Evolutionary conservation across 2,329 filamentous ascomycete species (phyloP).

Genomic region (Amylocarpus encephaloides): DNA sequence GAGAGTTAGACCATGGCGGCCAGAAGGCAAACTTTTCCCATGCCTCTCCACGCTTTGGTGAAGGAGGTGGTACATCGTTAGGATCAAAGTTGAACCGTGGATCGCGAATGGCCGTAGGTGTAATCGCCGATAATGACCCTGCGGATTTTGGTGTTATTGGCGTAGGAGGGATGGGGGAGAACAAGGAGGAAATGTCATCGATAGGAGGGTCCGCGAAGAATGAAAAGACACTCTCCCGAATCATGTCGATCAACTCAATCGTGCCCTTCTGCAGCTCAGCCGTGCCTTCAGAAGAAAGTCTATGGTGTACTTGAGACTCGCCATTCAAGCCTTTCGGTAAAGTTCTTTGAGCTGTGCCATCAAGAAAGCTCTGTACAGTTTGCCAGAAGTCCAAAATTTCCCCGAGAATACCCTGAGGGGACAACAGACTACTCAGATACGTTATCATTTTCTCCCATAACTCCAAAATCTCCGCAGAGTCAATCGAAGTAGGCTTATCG

Average conservation of each 20-base stretch:
- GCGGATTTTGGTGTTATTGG: conserved; percentile 61
- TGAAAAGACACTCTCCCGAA: conserved; percentile 70
- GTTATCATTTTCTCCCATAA: conserved; percentile 85
- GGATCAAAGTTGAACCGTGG: conserved; percentile 75
- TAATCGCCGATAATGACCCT: conserved; percentile 27
- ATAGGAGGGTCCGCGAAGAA: conserved; percentile 86
- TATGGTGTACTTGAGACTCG: conserved; percentile 75
- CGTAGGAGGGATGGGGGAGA: conserved; percentile 70
- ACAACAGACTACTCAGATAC: conserved; percentile 69
- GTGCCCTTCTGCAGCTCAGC: conserved; percentile 69
- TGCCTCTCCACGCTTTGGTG: conserved; percentile 70
- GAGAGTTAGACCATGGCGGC: conserved; percentile 86
- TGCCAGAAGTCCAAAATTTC: conserved; percentile 95
- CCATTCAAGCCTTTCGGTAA: conserved; percentile 77
- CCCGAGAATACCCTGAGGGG: conserved; percentile 72
- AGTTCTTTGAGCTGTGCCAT: conserved; percentile 72
- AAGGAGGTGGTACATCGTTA: conserved; percentile 68
- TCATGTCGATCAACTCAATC: conserved; percentile 73
- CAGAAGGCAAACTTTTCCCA: conserved; percentile 97
- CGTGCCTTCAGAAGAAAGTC: conserved; percentile 65
- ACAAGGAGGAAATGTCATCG: conserved; percentile 82
- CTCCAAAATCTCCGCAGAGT: conserved; percentile 74
- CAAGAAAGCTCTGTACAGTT: conserved; percentile 81
- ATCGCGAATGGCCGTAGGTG: conserved; percentile 55
- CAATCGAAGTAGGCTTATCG: conserved; percentile 58